Evolutionary conservation across 345 rosid species (phyloP), one percentile per base, ranked within the genome.

Genomic region (Excoecaria agallocha): DNA sequence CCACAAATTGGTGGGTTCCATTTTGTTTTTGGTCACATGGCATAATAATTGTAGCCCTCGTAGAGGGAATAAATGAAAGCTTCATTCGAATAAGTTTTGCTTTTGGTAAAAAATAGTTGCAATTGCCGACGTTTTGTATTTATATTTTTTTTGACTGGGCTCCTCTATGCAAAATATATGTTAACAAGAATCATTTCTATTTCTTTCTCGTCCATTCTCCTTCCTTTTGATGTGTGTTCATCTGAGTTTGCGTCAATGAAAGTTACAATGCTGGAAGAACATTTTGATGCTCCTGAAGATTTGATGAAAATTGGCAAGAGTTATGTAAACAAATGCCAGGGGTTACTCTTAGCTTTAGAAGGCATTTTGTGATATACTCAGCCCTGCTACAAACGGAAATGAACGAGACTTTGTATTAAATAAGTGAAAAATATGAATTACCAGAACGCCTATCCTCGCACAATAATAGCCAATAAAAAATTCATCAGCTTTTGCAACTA

Each of bases 21-120:
- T 49, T 1, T 35, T 60, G 30, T 19, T 19, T 43, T 66, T 43
- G 6, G 16, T 17, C 43, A 17, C 12, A 30, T 15, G 35, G 51
- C 52, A 3, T 60, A 74, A 74, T 45, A 56, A 66, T 25, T 25
- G 20, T 7, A 45, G 77, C 65, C 46, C 41, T 54, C 10, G 50
- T 20, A 24, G 37, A 16, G 64, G 71, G 55, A 12, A 10, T 30
- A 56, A 56, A 24, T 56, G 24, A 67, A 57, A 57, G 49, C 66
- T 75, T 35, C 30, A 37, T 38, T 17, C 20, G 12, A 66, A 50
- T 51, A 73, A 73, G 19, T 4, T 54, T 54, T 73, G 30, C 10
- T 55, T 49, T 39, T 17, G 37, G 45, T 38, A 38, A 73, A 73
- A 50, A 16, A 3, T 39, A 73, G n/a, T 60, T 48, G 46, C 56